These are phyloP conservation scores for Helianthus tuberosus DNA, from an alignment of 129 eudicot species.

Conservation along the genomic window DNA sequence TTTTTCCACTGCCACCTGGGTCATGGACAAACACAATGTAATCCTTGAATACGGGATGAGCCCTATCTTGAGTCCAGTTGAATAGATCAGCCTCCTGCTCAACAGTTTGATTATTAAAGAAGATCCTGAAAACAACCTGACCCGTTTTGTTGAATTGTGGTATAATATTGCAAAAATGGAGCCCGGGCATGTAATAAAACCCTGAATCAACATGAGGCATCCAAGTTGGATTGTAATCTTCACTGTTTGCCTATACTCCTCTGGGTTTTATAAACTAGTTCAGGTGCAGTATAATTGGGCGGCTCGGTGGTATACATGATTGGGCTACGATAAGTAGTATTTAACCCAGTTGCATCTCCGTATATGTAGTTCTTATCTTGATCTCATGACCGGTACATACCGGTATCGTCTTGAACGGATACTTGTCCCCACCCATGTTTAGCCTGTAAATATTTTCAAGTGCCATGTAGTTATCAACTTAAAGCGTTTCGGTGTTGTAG, in stretches of 20 bases:
- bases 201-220: conserved; percentile 41
- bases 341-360: neutral
- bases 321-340: neutral
- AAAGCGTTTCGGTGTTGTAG: neutral
- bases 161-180: conserved; percentile 47
- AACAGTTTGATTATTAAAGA: conserved; percentile 36
- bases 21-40: conserved; percentile 3
- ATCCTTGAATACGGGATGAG: conserved; percentile 34
- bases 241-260: conserved; percentile 20
- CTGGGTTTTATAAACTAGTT: conserved; percentile 24
- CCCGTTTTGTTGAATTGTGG: neutral
- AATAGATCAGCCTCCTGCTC: conserved; percentile 29
- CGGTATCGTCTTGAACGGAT: conserved; percentile 18
- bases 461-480: conserved; percentile 22
- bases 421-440: conserved; percentile 35
- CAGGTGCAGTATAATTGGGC: conserved; percentile 19
- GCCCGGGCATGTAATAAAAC: conserved; percentile 38
- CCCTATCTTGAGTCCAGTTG: conserved; percentile 5
- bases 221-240: conserved; percentile 25
- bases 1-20: neutral
- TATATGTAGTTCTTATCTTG: conserved; percentile 30
- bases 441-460: conserved; percentile 39
- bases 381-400: conserved; percentile 39
- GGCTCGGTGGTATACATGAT: conserved; percentile 25
- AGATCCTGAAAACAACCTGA: conserved; percentile 21